Percentiles rank a stretch among this genome's conserved stretches.
Conservation (phyloP, 2,329 filamentous ascomycete genomes). For the Ceratocystis variospora region DNA sequence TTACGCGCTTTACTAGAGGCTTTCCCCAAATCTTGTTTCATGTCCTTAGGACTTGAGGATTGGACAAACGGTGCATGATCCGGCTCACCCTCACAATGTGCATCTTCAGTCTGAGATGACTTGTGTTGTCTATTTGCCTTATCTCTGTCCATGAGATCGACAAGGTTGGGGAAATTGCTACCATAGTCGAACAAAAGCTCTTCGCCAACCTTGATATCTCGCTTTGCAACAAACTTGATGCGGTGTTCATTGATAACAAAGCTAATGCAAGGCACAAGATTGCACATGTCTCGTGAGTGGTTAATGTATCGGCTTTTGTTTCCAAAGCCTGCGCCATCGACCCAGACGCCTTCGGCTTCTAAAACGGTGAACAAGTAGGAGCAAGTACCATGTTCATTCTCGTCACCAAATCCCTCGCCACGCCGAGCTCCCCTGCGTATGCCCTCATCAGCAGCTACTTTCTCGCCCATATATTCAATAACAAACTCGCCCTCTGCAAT, state of each 20-base stretch:
- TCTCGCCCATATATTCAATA: constrained; percentile 68
- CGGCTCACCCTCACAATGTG: neutral
- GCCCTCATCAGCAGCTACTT: constrained; percentile 56
- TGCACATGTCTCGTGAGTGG: constrained; percentile 49
- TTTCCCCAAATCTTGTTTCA: neutral
- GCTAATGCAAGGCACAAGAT: constrained; percentile 49
- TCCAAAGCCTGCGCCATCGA: constrained; percentile 63
- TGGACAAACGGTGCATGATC: neutral
- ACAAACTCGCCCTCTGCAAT: constrained; percentile 58
- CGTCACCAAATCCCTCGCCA: constrained; percentile 44
- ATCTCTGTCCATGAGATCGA: constrained; percentile 15
- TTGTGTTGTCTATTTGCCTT: constrained; percentile 13
- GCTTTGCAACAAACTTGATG: constrained; percentile 57
- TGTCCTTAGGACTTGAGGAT: neutral
- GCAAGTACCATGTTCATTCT: constrained; percentile 41
- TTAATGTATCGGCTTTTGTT: constrained; percentile 79
- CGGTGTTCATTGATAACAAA: constrained; percentile 64
- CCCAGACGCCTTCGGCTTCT: constrained; percentile 48
- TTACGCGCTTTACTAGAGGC: neutral
- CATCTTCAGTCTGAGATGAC: neutral
- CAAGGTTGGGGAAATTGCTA: constrained; percentile 50
- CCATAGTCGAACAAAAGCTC: constrained; percentile 77
- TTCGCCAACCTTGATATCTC: constrained; percentile 55
- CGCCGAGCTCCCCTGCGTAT: constrained; percentile 51
- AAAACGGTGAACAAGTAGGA: constrained; percentile 52